phyloP scores from a whole-genome alignment of 2,329 filamentous ascomycete species.

The Fusarium equiseti region DNA sequence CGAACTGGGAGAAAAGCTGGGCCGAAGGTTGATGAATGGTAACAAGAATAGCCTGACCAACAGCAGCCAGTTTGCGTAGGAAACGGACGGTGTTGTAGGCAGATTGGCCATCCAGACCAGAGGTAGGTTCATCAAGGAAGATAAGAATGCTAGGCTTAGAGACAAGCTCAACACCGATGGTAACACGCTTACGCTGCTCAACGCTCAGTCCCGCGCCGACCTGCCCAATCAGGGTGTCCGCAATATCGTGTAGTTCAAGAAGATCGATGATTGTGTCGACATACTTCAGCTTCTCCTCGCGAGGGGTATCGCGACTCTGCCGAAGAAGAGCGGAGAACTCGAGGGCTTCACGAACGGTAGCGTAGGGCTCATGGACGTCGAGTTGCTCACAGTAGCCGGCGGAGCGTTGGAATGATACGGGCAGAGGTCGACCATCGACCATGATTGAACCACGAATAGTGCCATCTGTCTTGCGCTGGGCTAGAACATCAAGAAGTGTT shows the following conservation, averaged over 20 bases:
- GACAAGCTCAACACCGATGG: constrained; percentile 71
- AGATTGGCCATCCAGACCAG: constrained; percentile 75
- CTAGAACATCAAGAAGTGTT: constrained; percentile 84
- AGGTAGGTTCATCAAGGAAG: constrained; percentile 73
- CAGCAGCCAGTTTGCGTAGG: constrained; percentile 73
- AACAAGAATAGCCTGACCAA: constrained; percentile 75
- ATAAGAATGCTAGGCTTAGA: constrained; percentile 70
- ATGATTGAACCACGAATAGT: constrained; percentile 80
- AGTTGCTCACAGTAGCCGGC: constrained; percentile 86
- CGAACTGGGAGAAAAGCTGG: constrained; percentile 74
- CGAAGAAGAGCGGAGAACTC: constrained; percentile 80
- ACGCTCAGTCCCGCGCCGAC: constrained; percentile 66
- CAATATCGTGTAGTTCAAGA: constrained; percentile 62
- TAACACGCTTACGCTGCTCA: constrained; percentile 67
- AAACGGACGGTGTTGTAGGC: constrained; percentile 75
- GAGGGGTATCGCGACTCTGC: constrained; percentile 73
- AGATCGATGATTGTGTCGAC: constrained; percentile 82
- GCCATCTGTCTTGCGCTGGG: constrained; percentile 82
- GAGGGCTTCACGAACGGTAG: constrained; percentile 81
- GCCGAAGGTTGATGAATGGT: constrained; percentile 80
- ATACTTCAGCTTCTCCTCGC: constrained; percentile 78
- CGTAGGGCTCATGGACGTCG: constrained; percentile 79
- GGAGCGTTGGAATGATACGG: constrained; percentile 81
- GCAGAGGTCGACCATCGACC: constrained; percentile 78
- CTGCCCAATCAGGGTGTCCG: constrained; percentile 61